These are phyloP conservation scores for Coemansia sp. DNA, from an alignment of 192 early-diverging fungal genomes.

Conservation along the genomic window DNA sequence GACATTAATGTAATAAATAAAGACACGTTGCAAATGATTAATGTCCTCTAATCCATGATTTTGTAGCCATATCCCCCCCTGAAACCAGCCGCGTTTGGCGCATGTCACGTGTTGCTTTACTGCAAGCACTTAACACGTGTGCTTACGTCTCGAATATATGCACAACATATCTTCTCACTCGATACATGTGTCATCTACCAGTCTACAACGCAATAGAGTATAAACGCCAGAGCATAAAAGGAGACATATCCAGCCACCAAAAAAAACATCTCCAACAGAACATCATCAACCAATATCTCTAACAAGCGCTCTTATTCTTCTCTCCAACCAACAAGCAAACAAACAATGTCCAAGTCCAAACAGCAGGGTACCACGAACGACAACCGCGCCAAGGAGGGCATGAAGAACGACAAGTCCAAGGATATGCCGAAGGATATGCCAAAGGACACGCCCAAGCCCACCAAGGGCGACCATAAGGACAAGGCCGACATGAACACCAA, in stretches of 20 bases:
- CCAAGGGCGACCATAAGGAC: not conserved
- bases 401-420: slow-evolving; percentile 9
- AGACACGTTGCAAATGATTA: not conserved
- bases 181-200: not conserved
- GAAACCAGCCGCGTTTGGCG: not conserved
- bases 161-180: not conserved
- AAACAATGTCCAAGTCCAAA: slow-evolving; percentile 10
- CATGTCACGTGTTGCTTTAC: slow-evolving; percentile 10
- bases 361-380: slow-evolving; percentile 7
- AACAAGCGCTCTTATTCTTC: not conserved
- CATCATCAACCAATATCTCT: not conserved
- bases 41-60: not conserved
- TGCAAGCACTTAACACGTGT: not conserved
- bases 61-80: not conserved
- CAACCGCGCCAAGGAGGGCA: slow-evolving; percentile 3
- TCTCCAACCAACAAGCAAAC: not conserved
- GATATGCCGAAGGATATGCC: not conserved
- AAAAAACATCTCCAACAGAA: not conserved
- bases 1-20: not conserved
- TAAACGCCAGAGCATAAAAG: not conserved
- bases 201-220: not conserved
- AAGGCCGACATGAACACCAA: slow-evolving; percentile 3
- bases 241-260: not conserved
- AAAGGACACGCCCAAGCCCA: not conserved
- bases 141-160: not conserved